Percentiles rank a stretch among this genome's conserved stretches.
Evolutionary conservation across 345 rosid genomes (phyloP).

Genomic region (Excoecaria cochinchinensis): DNA sequence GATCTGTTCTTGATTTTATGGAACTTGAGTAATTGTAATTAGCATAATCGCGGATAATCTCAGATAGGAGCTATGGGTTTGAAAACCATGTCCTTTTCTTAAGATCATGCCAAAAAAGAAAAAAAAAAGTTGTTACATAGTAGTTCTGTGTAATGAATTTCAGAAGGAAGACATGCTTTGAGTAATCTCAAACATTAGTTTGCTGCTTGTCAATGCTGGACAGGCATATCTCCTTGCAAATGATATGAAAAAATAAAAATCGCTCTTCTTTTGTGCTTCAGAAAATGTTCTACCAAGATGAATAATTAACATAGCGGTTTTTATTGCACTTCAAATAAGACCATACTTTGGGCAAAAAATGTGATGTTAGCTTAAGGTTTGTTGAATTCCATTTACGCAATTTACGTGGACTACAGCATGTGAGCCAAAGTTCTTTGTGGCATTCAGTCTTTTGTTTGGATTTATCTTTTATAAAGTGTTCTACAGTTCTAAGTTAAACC

Average conservation of each 20-base stretch:
- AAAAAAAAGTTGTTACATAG: neutral
- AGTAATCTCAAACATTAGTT: neutral
- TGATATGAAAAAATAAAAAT: neutral
- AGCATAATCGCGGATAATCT: neutral
- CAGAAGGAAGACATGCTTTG: neutral
- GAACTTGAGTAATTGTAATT: neutral
- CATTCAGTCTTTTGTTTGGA: neutral
- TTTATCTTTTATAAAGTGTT: conserved; percentile 6
- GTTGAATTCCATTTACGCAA: neutral
- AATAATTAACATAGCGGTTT: neutral
- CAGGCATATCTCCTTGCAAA: neutral
- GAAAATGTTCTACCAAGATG: neutral
- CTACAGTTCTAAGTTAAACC: conserved; percentile 8
- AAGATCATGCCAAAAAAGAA: neutral
- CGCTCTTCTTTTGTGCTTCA: neutral
- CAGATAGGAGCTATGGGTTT: neutral
- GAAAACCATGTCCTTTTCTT: neutral
- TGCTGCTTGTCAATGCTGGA: neutral
- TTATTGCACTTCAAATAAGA: conserved; percentile 14
- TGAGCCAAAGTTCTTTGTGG: neutral
- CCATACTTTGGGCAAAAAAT: neutral
- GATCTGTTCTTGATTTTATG: neutral
- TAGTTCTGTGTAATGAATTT: neutral
- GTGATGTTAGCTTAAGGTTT: neutral
- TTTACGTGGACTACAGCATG: neutral